Conservation (phyloP, 306 rosid species). For the Prinsepia uniflora region DNA sequence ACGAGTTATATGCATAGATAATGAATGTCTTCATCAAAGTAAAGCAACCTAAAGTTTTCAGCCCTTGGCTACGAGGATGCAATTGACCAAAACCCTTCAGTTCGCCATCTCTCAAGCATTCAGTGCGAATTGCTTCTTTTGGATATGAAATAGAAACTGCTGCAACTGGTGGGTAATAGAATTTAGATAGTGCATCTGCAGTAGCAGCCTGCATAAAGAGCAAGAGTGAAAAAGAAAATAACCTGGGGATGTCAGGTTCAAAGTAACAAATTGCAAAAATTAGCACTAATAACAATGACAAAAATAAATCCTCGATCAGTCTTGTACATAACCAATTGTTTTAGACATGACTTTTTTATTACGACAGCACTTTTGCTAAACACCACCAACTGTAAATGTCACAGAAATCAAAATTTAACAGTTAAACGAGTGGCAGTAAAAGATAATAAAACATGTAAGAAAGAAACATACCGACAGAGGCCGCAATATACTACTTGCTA, state of each 20-base stretch:
- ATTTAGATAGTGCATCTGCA: constrained; percentile 84
- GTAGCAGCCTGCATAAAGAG: constrained; percentile 58
- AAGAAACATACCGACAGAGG: constrained; percentile 71
- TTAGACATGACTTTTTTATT: not conserved
- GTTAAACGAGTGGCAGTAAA: not conserved
- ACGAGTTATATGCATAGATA: not conserved
- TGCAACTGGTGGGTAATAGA: constrained; percentile 93
- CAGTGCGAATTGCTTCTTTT: constrained; percentile 83
- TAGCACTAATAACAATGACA: not conserved
- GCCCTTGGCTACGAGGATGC: constrained; percentile 97
- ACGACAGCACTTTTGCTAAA: not conserved
- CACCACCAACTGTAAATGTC: not conserved
- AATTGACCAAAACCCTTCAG: constrained; percentile 93
- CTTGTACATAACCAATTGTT: constrained; percentile 9
- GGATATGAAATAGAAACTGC: constrained; percentile 94
- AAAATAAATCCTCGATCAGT: constrained; percentile 1
- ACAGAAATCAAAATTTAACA: not conserved
- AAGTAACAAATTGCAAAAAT: constrained; percentile 10
- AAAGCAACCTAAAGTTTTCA: constrained; percentile 78
- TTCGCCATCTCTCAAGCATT: constrained; percentile 77
- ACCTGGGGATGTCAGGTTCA: constrained; percentile 18
- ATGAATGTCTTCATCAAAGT: not conserved
- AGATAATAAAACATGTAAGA: constrained; percentile 16
- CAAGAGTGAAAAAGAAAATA: constrained; percentile 15
- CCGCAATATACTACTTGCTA: constrained; percentile 73